Conservation (phyloP, 2,329 filamentous ascomycete species). For the Cladosporium sp. region DNA sequence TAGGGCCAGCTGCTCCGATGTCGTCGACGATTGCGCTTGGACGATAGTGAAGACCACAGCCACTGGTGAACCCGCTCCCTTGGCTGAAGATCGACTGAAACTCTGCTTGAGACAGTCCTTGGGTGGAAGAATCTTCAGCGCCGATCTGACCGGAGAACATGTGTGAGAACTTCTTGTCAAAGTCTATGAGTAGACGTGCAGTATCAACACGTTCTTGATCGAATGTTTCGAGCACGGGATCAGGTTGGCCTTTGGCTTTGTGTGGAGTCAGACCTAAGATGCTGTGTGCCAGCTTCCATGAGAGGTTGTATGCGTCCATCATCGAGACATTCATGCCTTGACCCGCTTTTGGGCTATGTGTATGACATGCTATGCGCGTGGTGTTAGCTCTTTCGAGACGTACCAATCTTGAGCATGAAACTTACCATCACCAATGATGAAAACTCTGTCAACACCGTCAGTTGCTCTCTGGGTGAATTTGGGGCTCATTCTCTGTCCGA, state of each 20-base stretch:
- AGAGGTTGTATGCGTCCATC: slow-evolving; percentile 21
- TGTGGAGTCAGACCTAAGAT: background rate
- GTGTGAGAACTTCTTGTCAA: background rate
- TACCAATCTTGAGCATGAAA: background rate
- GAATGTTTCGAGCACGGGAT: background rate
- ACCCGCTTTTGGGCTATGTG: slow-evolving; percentile 3
- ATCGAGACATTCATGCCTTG: slow-evolving; percentile 50
- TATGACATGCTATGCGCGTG: background rate
- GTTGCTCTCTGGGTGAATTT: background rate
- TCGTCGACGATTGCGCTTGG: background rate
- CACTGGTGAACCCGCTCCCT: background rate
- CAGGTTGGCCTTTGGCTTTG: background rate
- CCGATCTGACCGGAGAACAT: background rate
- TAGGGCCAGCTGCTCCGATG: background rate
- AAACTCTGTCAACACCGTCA: background rate
- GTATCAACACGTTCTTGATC: background rate
- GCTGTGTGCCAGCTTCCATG: slow-evolving; percentile 22
- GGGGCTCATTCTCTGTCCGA: background rate
- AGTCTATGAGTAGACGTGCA: background rate
- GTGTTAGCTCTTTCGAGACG: background rate
- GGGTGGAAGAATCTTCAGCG: background rate
- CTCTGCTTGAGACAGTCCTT: background rate
- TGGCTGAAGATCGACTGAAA: background rate
- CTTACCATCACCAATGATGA: background rate
- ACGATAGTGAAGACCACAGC: background rate